Conservation (phyloP, 2,329 filamentous ascomycete species). For the Onygena corvina region DNA sequence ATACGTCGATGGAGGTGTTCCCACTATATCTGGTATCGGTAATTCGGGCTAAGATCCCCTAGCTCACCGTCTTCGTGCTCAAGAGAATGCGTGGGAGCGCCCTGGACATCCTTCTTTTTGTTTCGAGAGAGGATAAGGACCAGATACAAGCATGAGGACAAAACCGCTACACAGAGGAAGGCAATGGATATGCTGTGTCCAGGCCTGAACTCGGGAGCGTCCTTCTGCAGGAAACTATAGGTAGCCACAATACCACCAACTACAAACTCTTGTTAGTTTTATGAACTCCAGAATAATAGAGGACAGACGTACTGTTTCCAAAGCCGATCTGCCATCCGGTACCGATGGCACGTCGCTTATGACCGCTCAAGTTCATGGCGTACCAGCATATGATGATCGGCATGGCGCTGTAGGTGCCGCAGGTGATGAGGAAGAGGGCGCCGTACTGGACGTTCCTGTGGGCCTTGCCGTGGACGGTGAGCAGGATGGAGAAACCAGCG, state of each 20-base stretch:
- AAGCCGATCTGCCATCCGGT: slow-evolving; percentile 68
- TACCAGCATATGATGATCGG: slow-evolving; percentile 77
- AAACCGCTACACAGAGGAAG: slow-evolving; percentile 57
- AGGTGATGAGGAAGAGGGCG: slow-evolving; percentile 68
- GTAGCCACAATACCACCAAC: slow-evolving; percentile 69
- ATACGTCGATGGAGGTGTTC: background rate
- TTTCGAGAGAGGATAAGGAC: slow-evolving; percentile 31
- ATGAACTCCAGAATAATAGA: background rate
- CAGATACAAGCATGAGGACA: slow-evolving; percentile 36
- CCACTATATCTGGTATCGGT: slow-evolving; percentile 26
- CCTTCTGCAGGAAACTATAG: slow-evolving; percentile 53
- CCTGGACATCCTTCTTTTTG: slow-evolving; percentile 26
- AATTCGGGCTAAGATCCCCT: slow-evolving; percentile 34
- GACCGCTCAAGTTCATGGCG: slow-evolving; percentile 65
- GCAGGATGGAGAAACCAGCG: slow-evolving; percentile 61
- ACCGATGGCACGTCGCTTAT: slow-evolving; percentile 57
- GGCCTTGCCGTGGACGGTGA: slow-evolving; percentile 50
- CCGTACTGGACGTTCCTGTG: slow-evolving; percentile 58
- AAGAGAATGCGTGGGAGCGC: slow-evolving; percentile 14
- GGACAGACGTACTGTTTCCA: slow-evolving; percentile 44
- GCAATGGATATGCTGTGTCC: slow-evolving; percentile 68
- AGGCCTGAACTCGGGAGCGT: slow-evolving; percentile 55
- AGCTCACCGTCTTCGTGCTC: slow-evolving; percentile 24
- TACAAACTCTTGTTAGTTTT: slow-evolving; percentile 10
- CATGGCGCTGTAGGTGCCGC: slow-evolving; percentile 76